Evolutionary conservation across 331 rosid genomes (phyloP).

Genomic region (Quercus lobata): DNA sequence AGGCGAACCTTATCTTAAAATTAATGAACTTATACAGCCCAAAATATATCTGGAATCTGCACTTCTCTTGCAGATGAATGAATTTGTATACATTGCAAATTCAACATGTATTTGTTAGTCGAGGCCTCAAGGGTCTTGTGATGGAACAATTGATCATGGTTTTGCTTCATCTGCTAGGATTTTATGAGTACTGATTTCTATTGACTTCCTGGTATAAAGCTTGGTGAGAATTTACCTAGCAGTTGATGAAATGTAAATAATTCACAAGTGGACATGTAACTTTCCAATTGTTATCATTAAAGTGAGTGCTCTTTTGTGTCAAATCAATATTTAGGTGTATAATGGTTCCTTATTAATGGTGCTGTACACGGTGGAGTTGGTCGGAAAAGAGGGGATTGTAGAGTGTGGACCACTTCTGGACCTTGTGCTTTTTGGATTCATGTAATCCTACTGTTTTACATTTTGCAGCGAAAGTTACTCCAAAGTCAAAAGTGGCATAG

Average conservation of each 20-base stretch:
- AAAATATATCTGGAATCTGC: not conserved
- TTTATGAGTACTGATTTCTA: not conserved
- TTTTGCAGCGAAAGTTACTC: not conserved
- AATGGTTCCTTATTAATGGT: not conserved
- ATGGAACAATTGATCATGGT: not conserved
- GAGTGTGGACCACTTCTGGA: too few species aligned
- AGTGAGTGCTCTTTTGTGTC: not conserved
- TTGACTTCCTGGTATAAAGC: not conserved
- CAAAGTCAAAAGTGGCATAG: not conserved
- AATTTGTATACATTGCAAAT: not conserved
- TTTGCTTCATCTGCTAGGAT: not conserved
- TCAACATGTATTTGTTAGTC: not conserved
- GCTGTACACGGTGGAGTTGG: not conserved
- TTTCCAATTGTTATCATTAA: not conserved
- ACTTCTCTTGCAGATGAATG: not conserved
- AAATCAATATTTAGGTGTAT: not conserved
- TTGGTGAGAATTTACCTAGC: not conserved
- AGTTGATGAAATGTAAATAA: not conserved
- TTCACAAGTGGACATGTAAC: not conserved
- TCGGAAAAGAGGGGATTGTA: not conserved
- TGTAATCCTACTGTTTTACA: not conserved
- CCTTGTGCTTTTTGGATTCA: not conserved
- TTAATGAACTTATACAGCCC: not conserved
- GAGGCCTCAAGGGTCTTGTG: not conserved
- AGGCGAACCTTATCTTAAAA: constrained; percentile 69